Conservation (phyloP, 2,329 filamentous ascomycete species). For the Bipolaris zeicola region DNA sequence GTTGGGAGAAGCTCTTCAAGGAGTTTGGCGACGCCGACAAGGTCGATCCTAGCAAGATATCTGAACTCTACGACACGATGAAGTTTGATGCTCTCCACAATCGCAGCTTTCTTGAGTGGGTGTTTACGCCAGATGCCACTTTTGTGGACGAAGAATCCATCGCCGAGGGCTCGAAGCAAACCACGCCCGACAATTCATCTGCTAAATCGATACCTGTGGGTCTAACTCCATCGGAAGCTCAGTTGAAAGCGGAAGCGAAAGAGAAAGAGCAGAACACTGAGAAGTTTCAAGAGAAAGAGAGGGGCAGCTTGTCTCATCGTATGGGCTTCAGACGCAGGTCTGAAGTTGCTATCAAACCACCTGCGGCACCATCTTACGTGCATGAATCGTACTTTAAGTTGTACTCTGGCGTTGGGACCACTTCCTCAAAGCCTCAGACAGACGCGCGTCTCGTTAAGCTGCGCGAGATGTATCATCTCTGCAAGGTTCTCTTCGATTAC, state of each 20-base stretch:
- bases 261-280: conserved; percentile 50
- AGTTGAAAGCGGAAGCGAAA: conserved; percentile 33
- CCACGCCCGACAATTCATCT: conserved; percentile 31
- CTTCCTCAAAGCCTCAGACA: conserved; percentile 71
- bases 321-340: conserved; percentile 61
- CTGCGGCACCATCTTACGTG: conserved; percentile 38
- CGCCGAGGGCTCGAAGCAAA: conserved; percentile 43
- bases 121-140: conserved; percentile 83
- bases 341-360: conserved; percentile 41
- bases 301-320: conserved; percentile 51
- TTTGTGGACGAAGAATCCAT: conserved; percentile 70
- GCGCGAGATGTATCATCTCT: conserved; percentile 88
- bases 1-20: conserved; percentile 97
- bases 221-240: conserved; percentile 43
- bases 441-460: conserved; percentile 87
- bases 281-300: conserved; percentile 43
- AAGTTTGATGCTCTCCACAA: conserved; percentile 99
- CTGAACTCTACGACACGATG: conserved; percentile 98
- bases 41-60: conserved; percentile 98
- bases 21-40: conserved; percentile 98
- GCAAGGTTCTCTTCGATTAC: conserved; percentile 96
- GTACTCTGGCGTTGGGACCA: conserved; percentile 71
- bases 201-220: conserved; percentile 31
- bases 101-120: conserved; percentile 93
- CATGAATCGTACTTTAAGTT: conserved; percentile 83